Conservation (phyloP, 2,329 filamentous ascomycete genomes). For the Pseudogymnoascus sp. region DNA sequence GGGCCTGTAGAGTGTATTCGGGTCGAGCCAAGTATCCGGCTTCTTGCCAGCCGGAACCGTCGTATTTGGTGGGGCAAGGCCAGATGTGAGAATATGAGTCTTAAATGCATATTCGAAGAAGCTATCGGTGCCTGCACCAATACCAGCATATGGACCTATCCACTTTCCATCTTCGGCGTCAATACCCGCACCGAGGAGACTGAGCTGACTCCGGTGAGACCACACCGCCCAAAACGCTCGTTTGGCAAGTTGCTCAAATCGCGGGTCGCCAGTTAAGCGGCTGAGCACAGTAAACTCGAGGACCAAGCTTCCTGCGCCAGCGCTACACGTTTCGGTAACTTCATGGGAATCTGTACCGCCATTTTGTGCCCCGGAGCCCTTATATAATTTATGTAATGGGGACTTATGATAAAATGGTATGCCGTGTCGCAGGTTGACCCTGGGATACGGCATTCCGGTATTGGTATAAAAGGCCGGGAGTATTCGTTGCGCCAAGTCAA, state of each 20-base stretch:
- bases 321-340: conserved; percentile 92
- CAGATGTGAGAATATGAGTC: conserved; percentile 81
- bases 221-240: conserved; percentile 97
- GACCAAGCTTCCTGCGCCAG: conserved; percentile 89
- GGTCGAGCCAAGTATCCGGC: conserved; percentile 45
- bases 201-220: conserved; percentile 74
- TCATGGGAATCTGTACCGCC: conserved; percentile 39
- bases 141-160: conserved; percentile 83
- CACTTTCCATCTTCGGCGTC: conserved; percentile 86
- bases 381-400: conserved; percentile 64
- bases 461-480: conserved; percentile 86
- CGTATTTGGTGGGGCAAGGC: conserved; percentile 51
- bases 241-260: conserved; percentile 87
- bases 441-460: conserved; percentile 87
- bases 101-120: conserved; percentile 99
- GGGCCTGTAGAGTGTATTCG: conserved; percentile 52
- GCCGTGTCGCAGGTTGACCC: conserved; percentile 83
- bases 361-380: conserved; percentile 39
- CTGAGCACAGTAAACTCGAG: conserved; percentile 89
- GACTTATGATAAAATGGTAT: conserved; percentile 90
- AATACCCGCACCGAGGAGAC: conserved; percentile 82
- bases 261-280: conserved; percentile 71
- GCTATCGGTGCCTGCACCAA: conserved; percentile 93
- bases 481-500: conserved; percentile 74
- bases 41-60: conserved; percentile 21